A percentile compares a stretch with the other conserved stretches of the same genome.
Conservation (phyloP, 306 rosid genomes). For the Canavalia ensiformis region DNA sequence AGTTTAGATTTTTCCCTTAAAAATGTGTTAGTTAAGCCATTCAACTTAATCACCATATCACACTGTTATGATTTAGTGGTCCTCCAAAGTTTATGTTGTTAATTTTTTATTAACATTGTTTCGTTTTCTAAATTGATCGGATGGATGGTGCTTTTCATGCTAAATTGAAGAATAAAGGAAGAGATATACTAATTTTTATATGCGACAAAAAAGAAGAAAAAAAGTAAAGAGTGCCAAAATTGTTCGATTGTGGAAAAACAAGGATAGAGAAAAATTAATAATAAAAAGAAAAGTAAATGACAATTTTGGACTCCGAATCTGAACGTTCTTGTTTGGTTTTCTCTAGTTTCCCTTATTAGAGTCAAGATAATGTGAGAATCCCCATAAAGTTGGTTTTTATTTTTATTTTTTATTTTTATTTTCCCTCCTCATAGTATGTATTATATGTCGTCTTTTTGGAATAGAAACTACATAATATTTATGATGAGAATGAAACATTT, state of each 20-base stretch:
- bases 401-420: too few species aligned
- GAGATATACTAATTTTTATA: slow-evolving; percentile 16
- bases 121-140: slow-evolving; percentile 40
- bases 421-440: not conserved
- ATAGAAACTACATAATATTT: slow-evolving; percentile 32
- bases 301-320: slow-evolving; percentile 42
- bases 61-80: slow-evolving; percentile 84
- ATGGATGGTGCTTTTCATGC: slow-evolving; percentile 41
- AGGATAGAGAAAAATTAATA: slow-evolving; percentile 19
- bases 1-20: slow-evolving; percentile 32
- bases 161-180: slow-evolving; percentile 50
- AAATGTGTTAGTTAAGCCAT: slow-evolving; percentile 57
- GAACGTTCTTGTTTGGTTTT: slow-evolving; percentile 39
- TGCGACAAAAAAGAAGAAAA: not conserved
- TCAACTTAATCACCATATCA: slow-evolving; percentile 73
- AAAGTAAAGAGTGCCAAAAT: not conserved
- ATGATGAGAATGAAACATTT: slow-evolving; percentile 35
- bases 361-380: slow-evolving; percentile 55
- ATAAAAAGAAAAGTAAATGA: slow-evolving; percentile 36
- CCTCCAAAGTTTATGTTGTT: slow-evolving; percentile 54
- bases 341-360: slow-evolving; percentile 37
- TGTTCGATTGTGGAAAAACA: slow-evolving; percentile 1
- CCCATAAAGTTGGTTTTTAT: slow-evolving; percentile 57
- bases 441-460: slow-evolving; percentile 47
- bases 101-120: slow-evolving; percentile 22